Evolutionary conservation across 1,139 yeast genomes (phyloP).

Genomic region (Geotrichum aggregatum): DNA sequence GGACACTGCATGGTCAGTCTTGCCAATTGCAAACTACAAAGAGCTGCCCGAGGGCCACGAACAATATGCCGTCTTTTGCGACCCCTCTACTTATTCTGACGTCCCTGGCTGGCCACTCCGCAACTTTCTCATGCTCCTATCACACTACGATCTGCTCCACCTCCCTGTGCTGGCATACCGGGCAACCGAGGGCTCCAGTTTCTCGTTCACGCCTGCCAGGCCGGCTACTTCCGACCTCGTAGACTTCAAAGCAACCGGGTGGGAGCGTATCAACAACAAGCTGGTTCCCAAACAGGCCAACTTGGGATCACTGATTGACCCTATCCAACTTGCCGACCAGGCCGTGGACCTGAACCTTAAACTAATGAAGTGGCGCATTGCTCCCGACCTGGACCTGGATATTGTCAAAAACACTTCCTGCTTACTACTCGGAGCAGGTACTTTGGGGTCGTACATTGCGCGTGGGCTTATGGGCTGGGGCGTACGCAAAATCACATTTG

Average conservation of each 20-base stretch:
- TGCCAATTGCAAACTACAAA: constrained; percentile 26
- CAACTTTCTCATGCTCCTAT: constrained; percentile 54
- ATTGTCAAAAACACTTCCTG: constrained; percentile 57
- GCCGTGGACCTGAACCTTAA: constrained; percentile 86
- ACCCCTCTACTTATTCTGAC: constrained; percentile 49
- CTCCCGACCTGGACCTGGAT: constrained; percentile 73
- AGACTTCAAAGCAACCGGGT: constrained; percentile 57
- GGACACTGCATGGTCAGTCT: constrained; percentile 32
- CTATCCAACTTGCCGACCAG: constrained; percentile 76
- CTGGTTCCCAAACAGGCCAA: constrained; percentile 80
- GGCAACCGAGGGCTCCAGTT: constrained; percentile 18
- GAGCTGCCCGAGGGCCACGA: constrained; percentile 20
- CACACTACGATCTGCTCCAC: constrained; percentile 13
- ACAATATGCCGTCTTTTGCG: constrained; percentile 51
- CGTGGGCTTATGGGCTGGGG: constrained; percentile 94
- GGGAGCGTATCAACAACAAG: constrained; percentile 74
- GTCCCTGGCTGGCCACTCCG: constrained; percentile 61
- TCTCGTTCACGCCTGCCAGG: neutral
- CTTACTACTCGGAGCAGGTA: constrained; percentile 89
- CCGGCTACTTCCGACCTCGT: neutral
- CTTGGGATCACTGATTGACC: constrained; percentile 74
- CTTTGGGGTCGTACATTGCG: constrained; percentile 87
- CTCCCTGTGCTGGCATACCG: constrained; percentile 31
- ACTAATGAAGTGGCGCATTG: constrained; percentile 94
- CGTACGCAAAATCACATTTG: constrained; percentile 73